Conservation (phyloP, 2,329 filamentous ascomycete genomes). For the Cordyceps sp. region DNA sequence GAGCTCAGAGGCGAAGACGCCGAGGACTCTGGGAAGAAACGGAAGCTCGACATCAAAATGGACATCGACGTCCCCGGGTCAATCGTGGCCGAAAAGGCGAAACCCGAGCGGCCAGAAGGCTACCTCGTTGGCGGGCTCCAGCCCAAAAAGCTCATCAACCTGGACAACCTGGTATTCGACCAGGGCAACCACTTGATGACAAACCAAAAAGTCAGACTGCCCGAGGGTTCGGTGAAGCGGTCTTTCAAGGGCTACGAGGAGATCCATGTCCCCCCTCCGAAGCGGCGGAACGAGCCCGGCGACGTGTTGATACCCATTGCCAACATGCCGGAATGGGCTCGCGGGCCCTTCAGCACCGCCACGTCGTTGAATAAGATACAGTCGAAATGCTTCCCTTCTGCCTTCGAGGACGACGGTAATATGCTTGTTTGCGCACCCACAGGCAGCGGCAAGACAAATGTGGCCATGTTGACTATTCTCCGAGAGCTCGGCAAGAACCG, state of each 20-base stretch:
- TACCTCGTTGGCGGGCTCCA: conserved; percentile 68
- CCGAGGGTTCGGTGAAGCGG: conserved; percentile 85
- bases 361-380: conserved; percentile 90
- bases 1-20: conserved; percentile 65
- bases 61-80: conserved; percentile 63
- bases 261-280: conserved; percentile 89
- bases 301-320: conserved; percentile 72
- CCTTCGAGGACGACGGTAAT: conserved; percentile 88
- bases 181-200: conserved; percentile 99
- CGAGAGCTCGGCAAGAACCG: conserved; percentile 94
- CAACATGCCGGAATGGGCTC: conserved; percentile 86
- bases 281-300: conserved; percentile 65
- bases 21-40: conserved; percentile 39
- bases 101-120: conserved; percentile 44
- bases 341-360: conserved; percentile 66
- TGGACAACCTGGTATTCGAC: conserved; percentile 93
- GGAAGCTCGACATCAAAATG: conserved; percentile 83
- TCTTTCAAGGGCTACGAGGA: conserved; percentile 98
- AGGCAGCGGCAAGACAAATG: conserved; percentile 95
- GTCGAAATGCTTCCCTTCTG: conserved; percentile 78
- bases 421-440: conserved; percentile 97
- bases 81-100: conserved; percentile 30
- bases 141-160: conserved; percentile 74
- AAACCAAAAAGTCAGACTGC: conserved; percentile 88
- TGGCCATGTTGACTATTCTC: conserved; percentile 91